Percentiles rank a stretch among this genome's conserved stretches.
Conservation (phyloP, 75 land plant species). For the Pinus taeda region DNA sequence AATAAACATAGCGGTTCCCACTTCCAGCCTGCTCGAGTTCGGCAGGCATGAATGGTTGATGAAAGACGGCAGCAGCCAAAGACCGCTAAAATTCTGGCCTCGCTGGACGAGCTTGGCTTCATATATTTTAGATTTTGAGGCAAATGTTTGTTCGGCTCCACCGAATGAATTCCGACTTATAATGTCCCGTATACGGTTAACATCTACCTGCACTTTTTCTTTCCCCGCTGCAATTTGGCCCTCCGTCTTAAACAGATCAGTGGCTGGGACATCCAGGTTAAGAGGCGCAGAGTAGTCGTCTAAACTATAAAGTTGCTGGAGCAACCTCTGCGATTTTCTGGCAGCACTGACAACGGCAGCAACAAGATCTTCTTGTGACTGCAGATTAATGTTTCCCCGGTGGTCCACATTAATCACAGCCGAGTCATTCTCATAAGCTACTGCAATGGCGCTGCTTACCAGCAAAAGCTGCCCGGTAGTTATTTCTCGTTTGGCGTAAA, state of each 20-base stretch:
- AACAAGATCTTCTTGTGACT: too few species aligned
- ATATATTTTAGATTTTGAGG: background rate
- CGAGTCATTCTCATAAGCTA: too few species aligned
- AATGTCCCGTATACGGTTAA: constrained; percentile 12
- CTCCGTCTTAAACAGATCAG: constrained; percentile 1
- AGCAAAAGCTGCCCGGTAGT: too few species aligned
- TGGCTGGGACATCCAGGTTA: background rate
- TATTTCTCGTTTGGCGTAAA: too few species aligned
- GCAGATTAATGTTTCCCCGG: too few species aligned
- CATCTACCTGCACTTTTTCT: background rate
- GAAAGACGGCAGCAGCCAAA: constrained; percentile 32
- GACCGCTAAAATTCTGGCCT: constrained; percentile 5
- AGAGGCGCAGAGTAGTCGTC: background rate
- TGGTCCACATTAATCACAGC: too few species aligned
- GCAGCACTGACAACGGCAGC: background rate
- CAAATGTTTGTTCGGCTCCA: constrained; percentile 1
- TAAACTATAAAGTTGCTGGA: constrained; percentile 15
- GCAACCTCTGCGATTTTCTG: constrained; percentile 16
- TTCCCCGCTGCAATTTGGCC: background rate
- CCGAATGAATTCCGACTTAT: constrained; percentile 20
- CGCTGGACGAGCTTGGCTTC: background rate
- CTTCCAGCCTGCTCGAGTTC: constrained; percentile 13
- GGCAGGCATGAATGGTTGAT: constrained; percentile 34
- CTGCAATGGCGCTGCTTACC: too few species aligned
- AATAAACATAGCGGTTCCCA: constrained; percentile 26